Percentiles rank a stretch among this genome's conserved stretches.
phyloP scores from a whole-genome alignment of 2,329 filamentous ascomycete species.

The Pleomassaria siparia region DNA sequence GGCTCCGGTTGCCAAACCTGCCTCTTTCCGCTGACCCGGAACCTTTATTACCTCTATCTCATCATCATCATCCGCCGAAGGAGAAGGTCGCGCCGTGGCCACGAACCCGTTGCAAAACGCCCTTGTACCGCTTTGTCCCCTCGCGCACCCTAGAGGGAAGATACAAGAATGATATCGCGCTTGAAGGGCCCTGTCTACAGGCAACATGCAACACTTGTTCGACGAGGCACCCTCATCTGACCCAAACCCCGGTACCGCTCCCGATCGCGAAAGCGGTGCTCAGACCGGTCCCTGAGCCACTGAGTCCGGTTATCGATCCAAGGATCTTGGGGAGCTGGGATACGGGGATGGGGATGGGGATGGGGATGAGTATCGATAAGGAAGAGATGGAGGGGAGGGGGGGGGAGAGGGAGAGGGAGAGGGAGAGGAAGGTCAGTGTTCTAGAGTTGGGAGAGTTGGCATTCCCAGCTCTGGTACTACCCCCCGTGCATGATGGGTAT shows the following conservation, averaged over 20 bases:
- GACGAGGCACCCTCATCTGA: slow-evolving; percentile 13
- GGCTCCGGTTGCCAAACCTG: too few species aligned
- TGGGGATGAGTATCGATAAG: neutral
- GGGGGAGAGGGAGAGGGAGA: neutral
- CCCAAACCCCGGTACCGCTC: neutral
- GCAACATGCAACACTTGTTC: neutral
- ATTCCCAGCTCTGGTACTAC: neutral
- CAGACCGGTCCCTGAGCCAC: neutral
- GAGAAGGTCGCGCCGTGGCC: neutral
- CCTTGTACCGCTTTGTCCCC: neutral
- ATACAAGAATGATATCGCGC: neutral
- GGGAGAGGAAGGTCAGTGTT: neutral
- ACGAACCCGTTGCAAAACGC: neutral
- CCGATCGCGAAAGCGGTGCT: too few species aligned
- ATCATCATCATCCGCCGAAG: neutral
- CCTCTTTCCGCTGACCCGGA: neutral
- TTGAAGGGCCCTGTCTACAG: neutral
- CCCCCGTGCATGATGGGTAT: neutral
- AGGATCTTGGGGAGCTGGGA: neutral
- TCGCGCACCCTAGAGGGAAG: neutral
- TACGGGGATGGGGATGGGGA: neutral
- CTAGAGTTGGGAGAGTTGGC: neutral
- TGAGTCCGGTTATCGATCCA: slow-evolving; percentile 1
- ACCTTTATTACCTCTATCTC: neutral
- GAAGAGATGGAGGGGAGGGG: neutral